phyloP scores from a whole-genome alignment of 306 rosid genomes.

The Aeschynomene evenia region DNA sequence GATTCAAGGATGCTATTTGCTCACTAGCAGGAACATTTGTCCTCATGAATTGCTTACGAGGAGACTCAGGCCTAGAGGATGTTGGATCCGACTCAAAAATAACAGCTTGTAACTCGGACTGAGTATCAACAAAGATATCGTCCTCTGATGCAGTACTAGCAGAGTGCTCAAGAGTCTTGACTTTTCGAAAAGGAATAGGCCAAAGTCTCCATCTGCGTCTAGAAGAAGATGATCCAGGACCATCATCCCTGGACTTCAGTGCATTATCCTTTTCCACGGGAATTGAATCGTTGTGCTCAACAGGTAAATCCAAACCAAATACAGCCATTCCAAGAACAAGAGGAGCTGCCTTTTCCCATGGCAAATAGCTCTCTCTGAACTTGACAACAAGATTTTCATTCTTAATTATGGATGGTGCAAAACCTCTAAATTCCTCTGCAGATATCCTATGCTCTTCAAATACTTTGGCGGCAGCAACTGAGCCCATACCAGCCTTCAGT shows the following conservation, averaged over 20 bases:
- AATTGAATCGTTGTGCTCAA: slow-evolving; percentile 68
- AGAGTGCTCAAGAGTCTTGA: slow-evolving; percentile 77
- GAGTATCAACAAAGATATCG: slow-evolving; percentile 92
- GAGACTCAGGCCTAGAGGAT: slow-evolving; percentile 39
- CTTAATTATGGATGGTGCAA: slow-evolving; percentile 58
- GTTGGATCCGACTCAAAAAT: slow-evolving; percentile 45
- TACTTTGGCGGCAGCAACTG: slow-evolving; percentile 65
- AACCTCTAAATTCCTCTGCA: slow-evolving; percentile 53
- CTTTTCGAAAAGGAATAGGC: slow-evolving; percentile 87
- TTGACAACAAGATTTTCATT: slow-evolving; percentile 70
- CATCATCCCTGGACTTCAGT: slow-evolving; percentile 47
- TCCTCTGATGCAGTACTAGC: slow-evolving; percentile 61
- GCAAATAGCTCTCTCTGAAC: slow-evolving; percentile 64
- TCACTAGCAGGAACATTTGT: slow-evolving; percentile 91
- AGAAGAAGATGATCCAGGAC: slow-evolving; percentile 50
- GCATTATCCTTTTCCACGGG: slow-evolving; percentile 65
- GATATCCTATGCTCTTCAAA: slow-evolving; percentile 66
- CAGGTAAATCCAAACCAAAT: slow-evolving; percentile 65
- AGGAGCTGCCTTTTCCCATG: slow-evolving; percentile 90
- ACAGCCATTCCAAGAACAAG: slow-evolving; percentile 73
- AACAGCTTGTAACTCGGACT: slow-evolving; percentile 37
- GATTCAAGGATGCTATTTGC: slow-evolving; percentile 96
- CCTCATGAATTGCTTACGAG: slow-evolving; percentile 68
- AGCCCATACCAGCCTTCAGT: slow-evolving; percentile 74
- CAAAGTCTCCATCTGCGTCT: slow-evolving; percentile 94